These are phyloP conservation scores for Agrocybe praecox DNA, from an alignment of 768 basidiomycete genomes.

Conservation along the genomic window DNA sequence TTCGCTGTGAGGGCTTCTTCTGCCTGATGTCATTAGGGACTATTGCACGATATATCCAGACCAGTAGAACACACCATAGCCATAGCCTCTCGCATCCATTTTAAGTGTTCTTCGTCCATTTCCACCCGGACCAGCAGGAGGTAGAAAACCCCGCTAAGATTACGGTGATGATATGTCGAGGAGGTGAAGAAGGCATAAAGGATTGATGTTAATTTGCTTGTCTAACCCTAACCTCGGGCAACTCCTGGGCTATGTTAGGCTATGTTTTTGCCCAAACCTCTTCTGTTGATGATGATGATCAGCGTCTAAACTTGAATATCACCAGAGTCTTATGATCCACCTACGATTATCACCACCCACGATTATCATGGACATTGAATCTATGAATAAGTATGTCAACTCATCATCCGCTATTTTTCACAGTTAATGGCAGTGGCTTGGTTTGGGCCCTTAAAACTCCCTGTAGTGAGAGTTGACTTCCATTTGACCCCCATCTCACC, in stretches of 20 bases:
- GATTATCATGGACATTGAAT: not conserved
- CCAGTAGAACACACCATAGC: slow-evolving; percentile 58
- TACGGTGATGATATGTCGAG: not conserved
- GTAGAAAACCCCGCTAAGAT: not conserved
- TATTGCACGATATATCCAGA: not conserved
- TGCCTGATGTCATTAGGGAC: slow-evolving; percentile 39
- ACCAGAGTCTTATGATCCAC: no score
- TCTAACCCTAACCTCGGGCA: not conserved
- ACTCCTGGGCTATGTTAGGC: no score
- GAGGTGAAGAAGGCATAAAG: not conserved
- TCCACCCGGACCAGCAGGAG: not conserved
- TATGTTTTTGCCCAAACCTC: not conserved
- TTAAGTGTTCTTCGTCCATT: slow-evolving; percentile 23
- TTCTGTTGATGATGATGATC: not conserved
- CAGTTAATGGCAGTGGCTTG: no score
- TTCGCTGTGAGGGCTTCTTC: slow-evolving; percentile 81
- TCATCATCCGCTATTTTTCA: no score
- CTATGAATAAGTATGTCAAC: no score
- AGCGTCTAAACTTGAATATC: not conserved
- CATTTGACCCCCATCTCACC: no score
- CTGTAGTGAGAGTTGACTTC: no score
- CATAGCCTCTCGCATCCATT: slow-evolving; percentile 86
- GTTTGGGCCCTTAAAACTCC: no score
- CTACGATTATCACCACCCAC: not conserved
- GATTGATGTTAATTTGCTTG: not conserved